Evolutionary conservation across 1,139 yeast species (phyloP).

Genomic region (Saccharomyces hybrid): DNA sequence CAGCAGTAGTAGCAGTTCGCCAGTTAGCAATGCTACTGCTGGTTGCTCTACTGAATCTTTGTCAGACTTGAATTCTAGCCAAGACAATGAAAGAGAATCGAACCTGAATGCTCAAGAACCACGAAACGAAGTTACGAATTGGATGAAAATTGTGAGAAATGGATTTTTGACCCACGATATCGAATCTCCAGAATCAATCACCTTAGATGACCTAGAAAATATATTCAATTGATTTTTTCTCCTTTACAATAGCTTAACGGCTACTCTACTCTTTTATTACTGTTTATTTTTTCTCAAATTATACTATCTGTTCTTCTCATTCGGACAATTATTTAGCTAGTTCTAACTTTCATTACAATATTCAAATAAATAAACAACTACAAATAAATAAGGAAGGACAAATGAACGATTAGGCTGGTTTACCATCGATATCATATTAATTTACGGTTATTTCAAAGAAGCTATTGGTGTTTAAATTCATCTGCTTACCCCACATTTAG

Average conservation of each 20-base stretch:
- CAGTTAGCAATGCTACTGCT: conserved; percentile 16
- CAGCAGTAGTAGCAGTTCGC: background rate
- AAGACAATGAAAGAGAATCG: background rate
- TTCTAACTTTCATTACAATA: background rate
- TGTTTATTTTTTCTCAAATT: background rate
- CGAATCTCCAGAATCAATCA: conserved; percentile 67
- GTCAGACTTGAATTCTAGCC: background rate
- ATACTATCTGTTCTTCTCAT: background rate
- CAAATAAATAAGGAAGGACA: background rate
- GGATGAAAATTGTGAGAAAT: conserved; percentile 64
- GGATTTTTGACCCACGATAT: conserved; percentile 72
- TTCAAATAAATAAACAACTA: background rate
- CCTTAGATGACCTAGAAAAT: conserved; percentile 65
- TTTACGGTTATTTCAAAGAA: background rate
- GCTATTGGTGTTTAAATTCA: too few species aligned
- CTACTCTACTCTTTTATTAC: background rate
- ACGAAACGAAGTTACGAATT: conserved; percentile 18
- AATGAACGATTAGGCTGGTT: background rate
- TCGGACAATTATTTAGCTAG: background rate
- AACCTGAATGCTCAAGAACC: conserved; percentile 23
- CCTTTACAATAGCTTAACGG: background rate
- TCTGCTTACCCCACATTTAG: background rate
- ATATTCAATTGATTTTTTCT: conserved; percentile 39
- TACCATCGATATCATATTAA: too few species aligned
- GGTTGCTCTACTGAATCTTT: conserved; percentile 9